These are phyloP conservation scores for Asparagopsis taxiformis DNA, from an alignment of 31 red algal genomes.

Conservation along the genomic window DNA sequence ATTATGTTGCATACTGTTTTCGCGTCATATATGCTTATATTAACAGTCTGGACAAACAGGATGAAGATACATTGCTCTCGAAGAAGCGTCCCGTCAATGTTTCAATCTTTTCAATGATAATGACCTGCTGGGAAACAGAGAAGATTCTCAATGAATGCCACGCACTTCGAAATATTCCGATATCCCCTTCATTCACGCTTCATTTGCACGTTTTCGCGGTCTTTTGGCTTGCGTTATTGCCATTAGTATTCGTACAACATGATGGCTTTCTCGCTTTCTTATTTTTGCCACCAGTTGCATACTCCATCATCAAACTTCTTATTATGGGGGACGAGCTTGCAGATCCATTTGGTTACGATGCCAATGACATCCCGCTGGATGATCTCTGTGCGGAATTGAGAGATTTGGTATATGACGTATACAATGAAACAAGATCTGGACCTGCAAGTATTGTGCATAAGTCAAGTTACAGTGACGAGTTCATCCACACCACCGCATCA, in stretches of 20 bases:
- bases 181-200: not conserved
- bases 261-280: not conserved
- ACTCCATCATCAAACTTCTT: not conserved
- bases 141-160: not conserved
- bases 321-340: not conserved
- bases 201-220: not conserved
- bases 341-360: slow-evolving; percentile 1
- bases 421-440: not conserved
- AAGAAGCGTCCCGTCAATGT: not conserved
- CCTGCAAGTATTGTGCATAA: not conserved
- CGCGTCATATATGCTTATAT: slow-evolving; percentile 16
- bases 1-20: slow-evolving; percentile 6
- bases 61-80: not conserved
- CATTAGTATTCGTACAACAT: not conserved
- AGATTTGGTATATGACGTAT: not conserved
- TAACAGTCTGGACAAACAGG: not conserved
- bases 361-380: slow-evolving; percentile 1
- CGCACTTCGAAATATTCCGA: not conserved
- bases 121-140: too few relatives aligned
- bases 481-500: not conserved
- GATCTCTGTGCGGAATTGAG: not conserved
- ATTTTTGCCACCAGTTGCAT: not conserved
- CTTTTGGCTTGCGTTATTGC: not conserved
- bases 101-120: not conserved
- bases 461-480: not conserved